These are phyloP conservation scores for Acacia concinna DNA, from an alignment of 331 rosid species.

Conservation along the genomic window DNA sequence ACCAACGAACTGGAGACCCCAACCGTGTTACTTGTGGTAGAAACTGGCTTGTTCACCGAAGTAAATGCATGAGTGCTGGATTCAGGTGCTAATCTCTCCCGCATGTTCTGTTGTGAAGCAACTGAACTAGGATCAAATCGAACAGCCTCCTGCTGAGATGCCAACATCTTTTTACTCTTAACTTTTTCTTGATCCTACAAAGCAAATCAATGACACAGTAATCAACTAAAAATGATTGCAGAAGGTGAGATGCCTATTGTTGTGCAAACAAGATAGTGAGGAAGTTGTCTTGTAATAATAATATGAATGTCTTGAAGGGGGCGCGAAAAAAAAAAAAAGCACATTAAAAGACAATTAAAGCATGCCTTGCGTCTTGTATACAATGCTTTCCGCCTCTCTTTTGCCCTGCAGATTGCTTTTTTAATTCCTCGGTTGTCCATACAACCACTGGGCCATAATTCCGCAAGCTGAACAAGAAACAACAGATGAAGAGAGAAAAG, in stretches of 20 bases:
- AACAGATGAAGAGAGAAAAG: slow-evolving; percentile 8
- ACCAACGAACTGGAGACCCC: slow-evolving; percentile 53
- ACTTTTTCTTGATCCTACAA: slow-evolving; percentile 75
- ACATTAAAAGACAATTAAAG: background rate
- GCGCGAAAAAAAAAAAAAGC: background rate
- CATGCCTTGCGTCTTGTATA: slow-evolving; percentile 68
- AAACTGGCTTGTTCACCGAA: slow-evolving; percentile 47
- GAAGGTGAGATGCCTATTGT: slow-evolving; percentile 15
- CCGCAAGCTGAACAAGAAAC: slow-evolving; percentile 71
- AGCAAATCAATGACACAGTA: slow-evolving; percentile 13
- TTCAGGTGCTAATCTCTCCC: slow-evolving; percentile 63
- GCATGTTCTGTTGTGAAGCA: slow-evolving; percentile 51
- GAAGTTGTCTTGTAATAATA: background rate
- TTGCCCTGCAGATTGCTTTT: slow-evolving; percentile 88
- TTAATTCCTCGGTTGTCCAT: slow-evolving; percentile 99
- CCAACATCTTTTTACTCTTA: slow-evolving; percentile 72
- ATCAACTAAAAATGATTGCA: background rate
- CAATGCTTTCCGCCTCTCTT: slow-evolving; percentile 78
- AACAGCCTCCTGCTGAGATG: slow-evolving; percentile 52
- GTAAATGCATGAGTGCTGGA: slow-evolving; percentile 53
- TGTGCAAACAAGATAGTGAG: background rate
- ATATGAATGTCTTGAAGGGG: background rate
- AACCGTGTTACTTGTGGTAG: slow-evolving; percentile 41
- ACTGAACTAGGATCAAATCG: slow-evolving; percentile 49
- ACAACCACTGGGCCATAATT: slow-evolving; percentile 88